Percentiles rank a stretch among this genome's conserved stretches.
These are phyloP conservation scores for Serendipita sp. DNA, from an alignment of 768 basidiomycete species.

Conservation along the genomic window DNA sequence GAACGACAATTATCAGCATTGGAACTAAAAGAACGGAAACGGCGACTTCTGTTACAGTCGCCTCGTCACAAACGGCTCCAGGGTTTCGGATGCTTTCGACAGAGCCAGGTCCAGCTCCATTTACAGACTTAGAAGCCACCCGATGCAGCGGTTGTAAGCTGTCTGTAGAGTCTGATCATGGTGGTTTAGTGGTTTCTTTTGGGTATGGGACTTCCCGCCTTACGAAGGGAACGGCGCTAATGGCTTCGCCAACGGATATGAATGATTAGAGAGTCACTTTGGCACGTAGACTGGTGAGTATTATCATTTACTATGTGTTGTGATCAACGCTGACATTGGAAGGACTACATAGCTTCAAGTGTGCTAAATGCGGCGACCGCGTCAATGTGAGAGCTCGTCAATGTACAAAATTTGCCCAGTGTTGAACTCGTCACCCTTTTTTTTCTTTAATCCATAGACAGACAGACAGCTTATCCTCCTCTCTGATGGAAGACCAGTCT, in stretches of 20 bases:
- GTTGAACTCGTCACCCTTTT: constrained; percentile 16
- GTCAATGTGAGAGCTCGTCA: constrained; percentile 33
- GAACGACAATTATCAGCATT: too few species aligned
- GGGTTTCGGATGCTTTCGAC: too few species aligned
- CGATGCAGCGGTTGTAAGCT: constrained; percentile 66
- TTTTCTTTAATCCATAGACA: constrained; percentile 36
- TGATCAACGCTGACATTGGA: constrained; percentile 4
- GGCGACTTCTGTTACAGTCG: too few species aligned
- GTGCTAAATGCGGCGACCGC: constrained; percentile 84
- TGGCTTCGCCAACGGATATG: too few species aligned
- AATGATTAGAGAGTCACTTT: constrained; percentile 64
- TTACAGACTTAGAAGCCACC: neutral
- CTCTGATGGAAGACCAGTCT: constrained; percentile 96
- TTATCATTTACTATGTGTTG: neutral
- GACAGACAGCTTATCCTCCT: constrained; percentile 94
- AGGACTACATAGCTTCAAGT: constrained; percentile 54
- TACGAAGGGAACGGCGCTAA: too few species aligned
- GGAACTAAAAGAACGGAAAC: too few species aligned
- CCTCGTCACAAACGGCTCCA: too few species aligned
- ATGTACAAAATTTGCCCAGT: too few species aligned
- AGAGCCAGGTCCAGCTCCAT: too few species aligned
- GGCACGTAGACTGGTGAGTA: constrained; percentile 64
- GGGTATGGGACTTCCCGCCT: constrained; percentile 47
- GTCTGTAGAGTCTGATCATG: constrained; percentile 65
- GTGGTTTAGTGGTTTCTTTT: constrained; percentile 86